Evolutionary conservation across 2,329 filamentous ascomycete species (phyloP), one percentile per base, ranked within the genome.

Genomic region (Colletotrichum falcatum): DNA sequence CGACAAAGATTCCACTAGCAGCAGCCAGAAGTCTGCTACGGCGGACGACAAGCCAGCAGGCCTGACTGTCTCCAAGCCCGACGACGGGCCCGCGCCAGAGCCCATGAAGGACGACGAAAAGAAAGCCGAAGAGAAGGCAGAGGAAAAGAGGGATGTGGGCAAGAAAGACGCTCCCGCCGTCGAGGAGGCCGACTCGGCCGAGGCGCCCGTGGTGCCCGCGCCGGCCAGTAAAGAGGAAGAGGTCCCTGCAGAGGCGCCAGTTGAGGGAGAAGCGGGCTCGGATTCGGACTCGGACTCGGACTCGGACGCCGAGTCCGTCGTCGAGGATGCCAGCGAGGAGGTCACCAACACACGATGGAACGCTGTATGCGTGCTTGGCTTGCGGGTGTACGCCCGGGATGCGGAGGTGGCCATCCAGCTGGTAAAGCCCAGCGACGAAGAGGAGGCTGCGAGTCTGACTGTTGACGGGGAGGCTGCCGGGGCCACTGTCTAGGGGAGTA

Each of bases 301-400:
- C 16, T 51, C 59, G 0, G 65, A 72, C 6, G 16, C 49, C n/a
- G 70, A 66, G 51, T 46, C 62, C 7, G 18, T 12, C 5, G 49
- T 39, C 18, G 49, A 44, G 3, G 72, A 74, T 12, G 71, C 73
- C 1, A 73, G 74, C 23, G 66, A 74, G 5, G 70, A 65, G 8
- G 58, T 42, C 8, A 42, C 70, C 3, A 73, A 74, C 8, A 70
- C 76, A 12, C 79, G 79, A 1, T 83, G 81, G 82, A 83, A 83
- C 49, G 79, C 82, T n/a, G 80, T 83, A 30, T 82, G 80, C 61
- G 81, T 83, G 12, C 73, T 82, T 48, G 81, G 81, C 11, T 75
- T 83, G 16, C 74, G 80, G 9, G 81, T 83, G 12, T 83, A 83
- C 65, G 77, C 82, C 11, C 76, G 76, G 61, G 81, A 82, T 35